Conservation (phyloP, 192 early-diverging fungal species). For the Spizellomyces sp. region DNA sequence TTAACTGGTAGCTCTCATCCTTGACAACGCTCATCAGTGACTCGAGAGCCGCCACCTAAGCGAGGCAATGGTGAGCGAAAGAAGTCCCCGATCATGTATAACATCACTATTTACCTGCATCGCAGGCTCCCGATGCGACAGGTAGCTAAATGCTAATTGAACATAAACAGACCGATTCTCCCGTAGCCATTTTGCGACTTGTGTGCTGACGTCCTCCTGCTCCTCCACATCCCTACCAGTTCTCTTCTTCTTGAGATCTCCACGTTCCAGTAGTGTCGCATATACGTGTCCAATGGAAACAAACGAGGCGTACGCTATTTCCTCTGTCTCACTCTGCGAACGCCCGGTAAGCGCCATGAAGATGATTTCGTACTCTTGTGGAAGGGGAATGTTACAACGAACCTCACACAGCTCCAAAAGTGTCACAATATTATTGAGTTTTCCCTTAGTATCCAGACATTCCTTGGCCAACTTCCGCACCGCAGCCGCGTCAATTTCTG, state of each 20-base stretch:
- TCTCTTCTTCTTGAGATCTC: slow-evolving; percentile 27
- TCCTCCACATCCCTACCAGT: not conserved
- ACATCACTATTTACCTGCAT: slow-evolving; percentile 57
- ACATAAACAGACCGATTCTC: slow-evolving; percentile 75
- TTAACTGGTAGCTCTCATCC: slow-evolving; percentile 56
- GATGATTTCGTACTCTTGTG: not conserved
- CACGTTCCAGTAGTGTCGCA: slow-evolving; percentile 38
- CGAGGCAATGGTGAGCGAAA: too few relatives aligned
- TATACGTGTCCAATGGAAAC: slow-evolving; percentile 77
- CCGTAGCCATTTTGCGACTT: slow-evolving; percentile 75
- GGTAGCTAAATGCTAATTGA: slow-evolving; percentile 51
- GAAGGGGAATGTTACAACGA: not conserved
- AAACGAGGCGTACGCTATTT: slow-evolving; percentile 69
- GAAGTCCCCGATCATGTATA: not conserved
- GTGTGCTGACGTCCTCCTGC: slow-evolving; percentile 23
- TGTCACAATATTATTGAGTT: slow-evolving; percentile 75
- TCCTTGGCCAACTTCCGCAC: slow-evolving; percentile 57
- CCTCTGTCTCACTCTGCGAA: slow-evolving; percentile 47
- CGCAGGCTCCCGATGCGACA: slow-evolving; percentile 66
- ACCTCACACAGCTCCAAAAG: slow-evolving; percentile 62
- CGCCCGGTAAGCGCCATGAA: not conserved
- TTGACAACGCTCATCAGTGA: slow-evolving; percentile 71
- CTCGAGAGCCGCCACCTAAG: slow-evolving; percentile 67
- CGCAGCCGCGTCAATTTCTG: not conserved
- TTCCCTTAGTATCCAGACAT: slow-evolving; percentile 66